phyloP scores from a whole-genome alignment of 352 stramenopile genomes.

The Phytopythium ostracodes region DNA sequence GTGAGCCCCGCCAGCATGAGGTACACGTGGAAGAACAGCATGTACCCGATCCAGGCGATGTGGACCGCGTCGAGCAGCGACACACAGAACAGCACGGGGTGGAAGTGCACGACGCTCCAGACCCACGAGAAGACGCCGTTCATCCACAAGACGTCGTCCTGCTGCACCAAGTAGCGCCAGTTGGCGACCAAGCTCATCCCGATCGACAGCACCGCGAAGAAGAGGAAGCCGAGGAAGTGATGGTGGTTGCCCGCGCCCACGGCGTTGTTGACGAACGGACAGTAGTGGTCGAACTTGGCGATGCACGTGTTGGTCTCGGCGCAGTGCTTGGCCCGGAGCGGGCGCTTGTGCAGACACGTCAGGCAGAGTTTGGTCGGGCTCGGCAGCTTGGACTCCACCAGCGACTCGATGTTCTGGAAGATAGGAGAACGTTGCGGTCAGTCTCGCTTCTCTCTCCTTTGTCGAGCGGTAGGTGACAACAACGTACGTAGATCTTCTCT shows the following conservation, averaged over 20 bases:
- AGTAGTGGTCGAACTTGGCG: conserved; percentile 84
- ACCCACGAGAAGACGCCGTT: conserved; percentile 20
- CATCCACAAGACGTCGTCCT: conserved; percentile 18
- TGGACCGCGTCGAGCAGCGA: conserved; percentile 50
- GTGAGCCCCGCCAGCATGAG: conserved; percentile 54
- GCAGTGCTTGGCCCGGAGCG: conserved; percentile 74
- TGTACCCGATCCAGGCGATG: conserved; percentile 69
- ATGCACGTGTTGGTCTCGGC: conserved; percentile 77
- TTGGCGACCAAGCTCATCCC: conserved; percentile 38
- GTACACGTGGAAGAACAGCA: conserved; percentile 66
- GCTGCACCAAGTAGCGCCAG: conserved; percentile 28
- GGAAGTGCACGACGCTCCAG: conserved; percentile 56
- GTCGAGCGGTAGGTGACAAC: not conserved
- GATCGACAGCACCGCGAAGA: conserved; percentile 61
- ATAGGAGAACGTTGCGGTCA: not conserved
- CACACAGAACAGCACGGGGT: conserved; percentile 54
- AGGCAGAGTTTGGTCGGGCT: conserved; percentile 75
- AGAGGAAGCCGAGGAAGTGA: conserved; percentile 92
- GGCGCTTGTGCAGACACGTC: conserved; percentile 72
- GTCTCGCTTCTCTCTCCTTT: not conserved
- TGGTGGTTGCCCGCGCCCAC: conserved; percentile 94
- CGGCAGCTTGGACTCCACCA: conserved; percentile 72
- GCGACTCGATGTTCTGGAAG: conserved; percentile 51
- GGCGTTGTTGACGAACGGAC: conserved; percentile 89
- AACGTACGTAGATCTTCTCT: conserved; percentile 49